phyloP scores from a whole-genome alignment of 768 basidiomycete species.

The Agaricus subrufescens region DNA sequence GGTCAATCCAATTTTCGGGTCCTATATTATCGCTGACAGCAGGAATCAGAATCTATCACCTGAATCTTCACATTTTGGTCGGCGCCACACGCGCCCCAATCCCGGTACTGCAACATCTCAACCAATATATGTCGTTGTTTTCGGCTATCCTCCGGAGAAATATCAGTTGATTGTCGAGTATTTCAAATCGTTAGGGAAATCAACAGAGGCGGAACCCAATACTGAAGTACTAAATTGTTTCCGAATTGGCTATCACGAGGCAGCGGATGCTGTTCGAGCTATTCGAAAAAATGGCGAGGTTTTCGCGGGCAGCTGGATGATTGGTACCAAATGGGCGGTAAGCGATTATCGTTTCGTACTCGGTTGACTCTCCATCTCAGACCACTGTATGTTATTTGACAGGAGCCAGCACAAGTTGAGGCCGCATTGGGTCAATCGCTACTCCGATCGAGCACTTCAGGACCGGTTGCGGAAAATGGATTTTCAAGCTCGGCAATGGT shows the following conservation, averaged over 20 bases:
- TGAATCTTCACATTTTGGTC: slow-evolving; percentile 34
- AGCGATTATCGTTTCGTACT: slow-evolving; percentile 23
- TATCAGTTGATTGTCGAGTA: slow-evolving; percentile 69
- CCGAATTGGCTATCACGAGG: slow-evolving; percentile 66
- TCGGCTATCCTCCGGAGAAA: slow-evolving; percentile 84
- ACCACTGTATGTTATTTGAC: neutral
- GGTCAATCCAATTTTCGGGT: slow-evolving; percentile 14
- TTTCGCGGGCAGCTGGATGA: slow-evolving; percentile 71
- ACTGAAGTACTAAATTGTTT: slow-evolving; percentile 77
- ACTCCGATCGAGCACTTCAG: slow-evolving; percentile 19
- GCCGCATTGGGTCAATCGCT: slow-evolving; percentile 39
- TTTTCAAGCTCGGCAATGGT: slow-evolving; percentile 37
- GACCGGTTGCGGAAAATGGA: slow-evolving; percentile 17
- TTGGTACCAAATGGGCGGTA: slow-evolving; percentile 85
- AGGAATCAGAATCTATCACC: slow-evolving; percentile 30
- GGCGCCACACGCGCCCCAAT: slow-evolving; percentile 25
- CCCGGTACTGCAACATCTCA: slow-evolving; percentile 28
- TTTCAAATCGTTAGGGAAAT: slow-evolving; percentile 67
- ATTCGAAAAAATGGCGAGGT: slow-evolving; percentile 82
- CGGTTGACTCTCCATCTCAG: slow-evolving; percentile 7
- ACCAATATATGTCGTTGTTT: slow-evolving; percentile 67
- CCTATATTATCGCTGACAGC: neutral
- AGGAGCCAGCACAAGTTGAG: slow-evolving; percentile 64
- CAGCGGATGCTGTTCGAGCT: slow-evolving; percentile 73
- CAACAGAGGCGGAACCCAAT: slow-evolving; percentile 65